Evolutionary conservation across 2,329 filamentous ascomycete genomes (phyloP).

Genomic region (Lecanicillium sp.): DNA sequence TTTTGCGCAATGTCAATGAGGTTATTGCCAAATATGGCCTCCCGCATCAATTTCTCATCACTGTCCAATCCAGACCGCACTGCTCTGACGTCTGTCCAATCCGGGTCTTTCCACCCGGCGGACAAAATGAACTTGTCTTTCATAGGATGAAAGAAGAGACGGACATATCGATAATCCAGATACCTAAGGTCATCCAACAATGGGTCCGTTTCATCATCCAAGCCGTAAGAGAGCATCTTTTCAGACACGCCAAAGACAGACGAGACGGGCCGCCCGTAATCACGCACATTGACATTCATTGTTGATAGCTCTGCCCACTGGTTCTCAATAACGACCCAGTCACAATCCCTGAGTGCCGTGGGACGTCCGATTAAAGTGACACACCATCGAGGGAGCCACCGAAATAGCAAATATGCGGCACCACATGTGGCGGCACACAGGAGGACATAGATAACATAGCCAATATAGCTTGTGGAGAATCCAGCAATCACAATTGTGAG

Average conservation of each 20-base stretch:
- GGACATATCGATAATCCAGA: conserved; percentile 88
- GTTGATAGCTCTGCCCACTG: conserved; percentile 90
- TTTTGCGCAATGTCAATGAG: conserved; percentile 92
- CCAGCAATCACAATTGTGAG: conserved; percentile 89
- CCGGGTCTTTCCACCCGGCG: conserved; percentile 88
- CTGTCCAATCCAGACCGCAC: conserved; percentile 76
- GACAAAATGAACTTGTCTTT: conserved; percentile 83
- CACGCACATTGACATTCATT: conserved; percentile 52
- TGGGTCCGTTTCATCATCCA: conserved; percentile 61
- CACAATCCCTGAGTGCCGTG: conserved; percentile 61
- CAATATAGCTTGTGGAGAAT: conserved; percentile 68
- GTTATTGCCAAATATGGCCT: conserved; percentile 83
- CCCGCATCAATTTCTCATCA: conserved; percentile 77
- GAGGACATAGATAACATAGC: conserved; percentile 59
- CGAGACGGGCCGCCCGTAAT: conserved; percentile 47
- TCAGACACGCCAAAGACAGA: conserved; percentile 60
- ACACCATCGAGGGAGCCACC: conserved; percentile 86
- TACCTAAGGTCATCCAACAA: conserved; percentile 66
- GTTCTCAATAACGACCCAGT: conserved; percentile 95
- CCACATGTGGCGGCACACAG: conserved; percentile 69
- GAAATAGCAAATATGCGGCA: conserved; percentile 72
- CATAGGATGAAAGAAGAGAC: conserved; percentile 82
- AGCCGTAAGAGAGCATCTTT: conserved; percentile 45
- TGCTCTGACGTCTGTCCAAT: conserved; percentile 70
- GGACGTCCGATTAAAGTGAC: conserved; percentile 65